A percentile compares a stretch with the other conserved stretches of the same genome.
phyloP scores from a whole-genome alignment of 2,329 filamentous ascomycete species.

The Nemania abortiva region DNA sequence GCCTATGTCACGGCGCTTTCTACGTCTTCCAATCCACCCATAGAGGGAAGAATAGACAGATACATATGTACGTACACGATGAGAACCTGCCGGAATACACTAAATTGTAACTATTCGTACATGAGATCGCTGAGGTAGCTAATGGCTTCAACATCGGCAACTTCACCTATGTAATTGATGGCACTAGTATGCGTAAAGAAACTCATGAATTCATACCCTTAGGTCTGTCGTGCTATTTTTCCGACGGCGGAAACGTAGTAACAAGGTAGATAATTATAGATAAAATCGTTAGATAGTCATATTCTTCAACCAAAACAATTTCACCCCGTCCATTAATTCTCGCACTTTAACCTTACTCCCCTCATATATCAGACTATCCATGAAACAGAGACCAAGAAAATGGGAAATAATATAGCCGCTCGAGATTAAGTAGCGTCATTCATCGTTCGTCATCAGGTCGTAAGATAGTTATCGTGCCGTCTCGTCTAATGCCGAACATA shows the following conservation, averaged over 20 bases:
- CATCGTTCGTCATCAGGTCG: conserved; percentile 18
- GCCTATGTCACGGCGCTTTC: background rate
- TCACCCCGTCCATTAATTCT: background rate
- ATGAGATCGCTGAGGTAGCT: background rate
- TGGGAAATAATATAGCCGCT: background rate
- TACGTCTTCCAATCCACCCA: background rate
- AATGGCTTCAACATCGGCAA: background rate
- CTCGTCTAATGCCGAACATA: conserved; percentile 23
- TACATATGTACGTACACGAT: background rate
- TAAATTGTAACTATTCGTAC: too few species aligned
- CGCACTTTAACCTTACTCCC: background rate
- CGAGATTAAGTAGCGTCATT: conserved; percentile 7
- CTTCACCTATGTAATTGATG: background rate
- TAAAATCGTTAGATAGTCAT: background rate
- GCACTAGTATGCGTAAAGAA: too few species aligned
- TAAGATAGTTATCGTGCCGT: conserved; percentile 6
- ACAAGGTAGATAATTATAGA: conserved; percentile 1
- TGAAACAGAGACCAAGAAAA: background rate
- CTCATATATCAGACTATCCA: background rate
- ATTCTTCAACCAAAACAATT: background rate
- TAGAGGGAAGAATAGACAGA: background rate
- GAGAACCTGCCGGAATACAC: background rate
- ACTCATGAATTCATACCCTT: background rate
- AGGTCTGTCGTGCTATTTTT: background rate
- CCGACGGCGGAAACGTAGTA: background rate